phyloP scores from a whole-genome alignment of 768 basidiomycete genomes.

The Cystofilobasidium capitatum region DNA sequence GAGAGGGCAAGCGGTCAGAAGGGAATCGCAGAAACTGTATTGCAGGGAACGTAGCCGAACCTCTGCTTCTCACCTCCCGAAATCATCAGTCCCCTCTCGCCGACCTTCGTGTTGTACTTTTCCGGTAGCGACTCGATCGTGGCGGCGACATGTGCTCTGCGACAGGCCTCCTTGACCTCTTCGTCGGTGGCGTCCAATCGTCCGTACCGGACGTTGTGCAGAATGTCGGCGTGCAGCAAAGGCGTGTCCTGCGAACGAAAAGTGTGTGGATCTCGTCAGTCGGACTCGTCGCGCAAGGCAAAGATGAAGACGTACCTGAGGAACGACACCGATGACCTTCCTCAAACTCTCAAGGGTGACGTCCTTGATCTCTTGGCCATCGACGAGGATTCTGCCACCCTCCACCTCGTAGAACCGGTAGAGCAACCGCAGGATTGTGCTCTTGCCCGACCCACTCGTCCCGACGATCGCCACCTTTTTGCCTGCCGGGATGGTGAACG shows the following conservation, averaged over 20 bases:
- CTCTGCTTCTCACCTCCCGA: conserved; percentile 98
- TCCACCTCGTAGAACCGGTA: conserved; percentile 88
- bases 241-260: conserved; percentile 99
- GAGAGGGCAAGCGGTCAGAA: background rate
- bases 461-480: conserved; percentile 97
- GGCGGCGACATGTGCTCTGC: conserved; percentile 76
- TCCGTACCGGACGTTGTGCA: conserved; percentile 94
- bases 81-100: conserved; percentile 94
- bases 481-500: conserved; percentile 86
- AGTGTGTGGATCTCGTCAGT: conserved; percentile 34
- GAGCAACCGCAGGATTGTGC: conserved; percentile 84
- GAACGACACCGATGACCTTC: conserved; percentile 76
- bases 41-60: background rate
- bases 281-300: too few species aligned
- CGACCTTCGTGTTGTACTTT: conserved; percentile 80
- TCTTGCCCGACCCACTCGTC: conserved; percentile 94
- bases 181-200: conserved; percentile 76
- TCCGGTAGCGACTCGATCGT: conserved; percentile 72
- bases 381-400: conserved; percentile 64
- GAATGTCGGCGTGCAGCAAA: conserved; percentile 85
- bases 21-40: background rate
- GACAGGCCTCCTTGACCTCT: conserved; percentile 73
- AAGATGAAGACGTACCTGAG: conserved; percentile 35
- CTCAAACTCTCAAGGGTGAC: conserved; percentile 66
- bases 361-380: conserved; percentile 73